Evolutionary conservation across 2,329 filamentous ascomycete species (phyloP), one percentile per base, ranked within the genome.

Genomic region (Neonectria faginata): DNA sequence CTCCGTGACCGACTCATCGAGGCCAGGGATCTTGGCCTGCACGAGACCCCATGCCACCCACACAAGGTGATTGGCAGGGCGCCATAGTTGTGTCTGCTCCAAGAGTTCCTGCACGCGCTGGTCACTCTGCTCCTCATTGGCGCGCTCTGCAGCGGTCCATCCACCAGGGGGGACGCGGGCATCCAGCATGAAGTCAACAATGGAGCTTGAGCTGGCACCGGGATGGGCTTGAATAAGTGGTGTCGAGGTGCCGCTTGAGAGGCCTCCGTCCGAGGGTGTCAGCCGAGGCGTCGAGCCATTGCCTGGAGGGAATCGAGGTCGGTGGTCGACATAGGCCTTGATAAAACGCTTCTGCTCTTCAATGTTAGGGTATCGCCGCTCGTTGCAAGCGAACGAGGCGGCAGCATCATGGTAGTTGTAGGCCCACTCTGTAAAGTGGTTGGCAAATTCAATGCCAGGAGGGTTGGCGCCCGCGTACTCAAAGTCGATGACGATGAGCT

Each of bases 21-120:
- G 83, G 0, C 90, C 92, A 0, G 92, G 89, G 1, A 97, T 85
- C 76, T 96, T 94, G 52, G 96, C 95, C 80, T 99, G 96, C 56
- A 99, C 92, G 66, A 98, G 93, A 25, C 96, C 96, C 96, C 96
- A 99, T 1, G 94, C 92, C 25, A 97, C 88, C 96, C 96, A 99
- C 80, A 92, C 89, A 2, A 93, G 93, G 39, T 91, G 94, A 79
- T 96, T 97, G 42, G 93, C 92, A 0, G 92, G 84, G 3, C 96
- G 89, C 96, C 96, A 99, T 50, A 97, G 83, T 16, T 89, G 85
- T 2, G 93, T 90, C 80, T 98, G 94, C 44, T 90, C 87, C 74
- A 96, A 82, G 29, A 99, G 83, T 56, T 88, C 86, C 53, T 88
- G 83, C 6, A 97, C 85, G 72, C 91, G 88, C 41, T 83, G 79